These are phyloP conservation scores for Aspergillus fijiensis DNA, from an alignment of 2,329 filamentous ascomycete genomes.

Conservation along the genomic window DNA sequence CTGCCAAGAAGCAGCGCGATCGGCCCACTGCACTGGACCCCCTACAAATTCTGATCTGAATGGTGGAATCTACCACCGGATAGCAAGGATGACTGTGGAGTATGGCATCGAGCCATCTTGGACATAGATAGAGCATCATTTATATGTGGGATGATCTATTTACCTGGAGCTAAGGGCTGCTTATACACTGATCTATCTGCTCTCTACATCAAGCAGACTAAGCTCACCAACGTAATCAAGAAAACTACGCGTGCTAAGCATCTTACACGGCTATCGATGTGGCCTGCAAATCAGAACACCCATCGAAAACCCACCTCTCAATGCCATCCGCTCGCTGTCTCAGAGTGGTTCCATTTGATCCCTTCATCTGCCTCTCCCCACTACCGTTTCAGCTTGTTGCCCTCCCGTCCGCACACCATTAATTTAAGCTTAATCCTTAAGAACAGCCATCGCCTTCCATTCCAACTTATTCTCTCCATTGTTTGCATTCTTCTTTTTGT, in stretches of 20 bases:
- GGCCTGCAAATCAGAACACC: not conserved
- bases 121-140: no score
- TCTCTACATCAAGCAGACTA: no score
- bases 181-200: no score
- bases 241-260: no score
- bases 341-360: not conserved
- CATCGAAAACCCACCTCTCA: not conserved
- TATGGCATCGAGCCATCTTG: no score
- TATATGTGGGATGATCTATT: no score
- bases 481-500: not conserved
- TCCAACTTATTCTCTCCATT: not conserved
- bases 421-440: conserved; percentile 6
- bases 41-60: not conserved
- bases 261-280: no score
- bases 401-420: not conserved
- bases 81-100: not conserved
- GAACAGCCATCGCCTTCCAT: not conserved
- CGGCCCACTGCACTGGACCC: not conserved
- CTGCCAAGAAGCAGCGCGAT: not conserved
- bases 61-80: not conserved
- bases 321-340: not conserved
- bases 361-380: not conserved
- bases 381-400: not conserved
- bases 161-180: no score
- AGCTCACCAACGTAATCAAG: no score